phyloP scores from a whole-genome alignment of 2,329 filamentous ascomycete species.

The Mycosphaerella arachidis region DNA sequence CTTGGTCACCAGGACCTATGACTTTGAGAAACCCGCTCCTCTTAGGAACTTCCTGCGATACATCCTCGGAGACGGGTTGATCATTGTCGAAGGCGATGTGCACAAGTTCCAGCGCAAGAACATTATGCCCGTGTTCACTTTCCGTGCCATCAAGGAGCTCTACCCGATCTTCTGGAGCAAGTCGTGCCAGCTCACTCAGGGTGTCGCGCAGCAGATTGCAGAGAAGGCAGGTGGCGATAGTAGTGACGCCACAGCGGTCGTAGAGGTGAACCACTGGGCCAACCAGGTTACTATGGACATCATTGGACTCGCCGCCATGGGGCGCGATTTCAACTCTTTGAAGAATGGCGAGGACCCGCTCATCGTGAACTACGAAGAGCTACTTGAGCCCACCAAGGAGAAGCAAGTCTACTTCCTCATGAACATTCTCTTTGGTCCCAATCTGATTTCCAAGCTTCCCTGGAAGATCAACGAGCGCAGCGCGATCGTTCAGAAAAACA shows the following conservation, averaged over 20 bases:
- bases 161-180: conserved; percentile 75
- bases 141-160: conserved; percentile 76
- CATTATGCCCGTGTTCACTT: conserved; percentile 76
- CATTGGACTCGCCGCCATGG: conserved; percentile 44
- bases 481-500: conserved; percentile 27
- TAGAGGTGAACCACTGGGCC: conserved; percentile 42
- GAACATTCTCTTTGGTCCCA: conserved; percentile 36
- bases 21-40: conserved; percentile 48
- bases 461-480: conserved; percentile 43
- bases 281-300: conserved; percentile 45
- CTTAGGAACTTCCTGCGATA: conserved; percentile 43
- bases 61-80: conserved; percentile 49
- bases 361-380: conserved; percentile 40
- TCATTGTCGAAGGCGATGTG: conserved; percentile 48
- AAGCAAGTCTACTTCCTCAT: conserved; percentile 44
- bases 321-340: conserved; percentile 41
- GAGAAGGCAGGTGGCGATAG: conserved; percentile 28
- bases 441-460: conserved; percentile 41
- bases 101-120: conserved; percentile 61
- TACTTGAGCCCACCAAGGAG: conserved; percentile 44
- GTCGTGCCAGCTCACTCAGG: conserved; percentile 60
- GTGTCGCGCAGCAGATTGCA: conserved; percentile 53
- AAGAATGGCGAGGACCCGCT: conserved; percentile 41
- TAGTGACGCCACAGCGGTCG: conserved; percentile 17
- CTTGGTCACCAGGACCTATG: conserved; percentile 50